Evolutionary conservation across 768 basidiomycete species (phyloP), one percentile per base, ranked within the genome.

Genomic region (Kwoniella dendrophila): DNA sequence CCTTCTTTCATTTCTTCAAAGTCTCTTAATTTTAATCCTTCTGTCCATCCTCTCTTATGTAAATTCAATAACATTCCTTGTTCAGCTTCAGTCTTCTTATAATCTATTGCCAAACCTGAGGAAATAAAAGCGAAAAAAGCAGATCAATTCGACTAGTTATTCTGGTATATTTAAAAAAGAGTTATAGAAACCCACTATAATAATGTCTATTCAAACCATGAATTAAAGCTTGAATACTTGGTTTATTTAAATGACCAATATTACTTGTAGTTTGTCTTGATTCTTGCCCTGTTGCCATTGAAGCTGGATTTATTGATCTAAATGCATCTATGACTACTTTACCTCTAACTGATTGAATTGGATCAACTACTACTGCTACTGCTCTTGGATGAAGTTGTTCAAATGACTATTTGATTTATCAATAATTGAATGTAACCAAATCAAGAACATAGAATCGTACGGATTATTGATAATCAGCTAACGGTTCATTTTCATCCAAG

Each of bases 321-420:
- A 99, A 99, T 2, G 96, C 96, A 80, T 98, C 96, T 66, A 99
- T 97, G 51, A 98, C 96, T 43, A 99, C 96, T 80, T 98, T 99
- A 55, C 82, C 81, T 22, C 76, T 66, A 74, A 99, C 96, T 40
- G 94, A 97, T 80, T 98, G 96, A 73, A 98, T 98, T 36, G 96
- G 96, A 80, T 99, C 96, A 66, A 98, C 86, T 67, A 98, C 95
- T 56, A 98, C 94, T 24, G 95, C 93, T 26, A 99, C 95, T 26
- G 94, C 92, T 62, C 94, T 89, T 47, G 87, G 83, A 75, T 97
- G 88, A 67, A 98, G 87, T 64, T 88, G 88, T 81, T 99, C 96
- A 78, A 99, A 99, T 3, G 94, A 97, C 93, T 99, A 33, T 6
- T 18, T 11, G 12, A 22, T 4, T 34, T 3, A 55, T 32, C 40